phyloP scores from a whole-genome alignment of 202 grass and related monocot genomes.

The Carex arenaria region DNA sequence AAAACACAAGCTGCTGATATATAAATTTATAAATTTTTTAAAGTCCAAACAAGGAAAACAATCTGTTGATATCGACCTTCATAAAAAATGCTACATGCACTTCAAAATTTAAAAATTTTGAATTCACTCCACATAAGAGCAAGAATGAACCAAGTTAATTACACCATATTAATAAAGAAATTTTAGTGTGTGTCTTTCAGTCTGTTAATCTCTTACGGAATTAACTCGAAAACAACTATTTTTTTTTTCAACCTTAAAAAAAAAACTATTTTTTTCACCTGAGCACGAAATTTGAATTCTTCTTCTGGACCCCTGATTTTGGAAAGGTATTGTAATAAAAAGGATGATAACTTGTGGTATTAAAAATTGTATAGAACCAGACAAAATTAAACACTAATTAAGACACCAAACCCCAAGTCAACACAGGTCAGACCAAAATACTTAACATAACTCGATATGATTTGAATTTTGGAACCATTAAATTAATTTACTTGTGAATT shows the following conservation, averaged over 20 bases:
- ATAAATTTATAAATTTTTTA: not conserved
- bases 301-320: too few species aligned
- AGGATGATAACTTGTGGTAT: not conserved
- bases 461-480: constrained; percentile 22
- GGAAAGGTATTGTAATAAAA: too few species aligned
- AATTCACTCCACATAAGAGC: not conserved
- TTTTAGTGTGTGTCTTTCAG: too few species aligned
- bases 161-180: too few species aligned
- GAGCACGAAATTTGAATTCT: too few species aligned
- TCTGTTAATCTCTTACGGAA: too few species aligned
- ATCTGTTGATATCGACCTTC: not conserved
- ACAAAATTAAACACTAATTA: too few species aligned
- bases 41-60: not conserved
- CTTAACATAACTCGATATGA: not conserved
- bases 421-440: too few species aligned
- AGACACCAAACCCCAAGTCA: too few species aligned
- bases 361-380: not conserved
- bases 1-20: not conserved
- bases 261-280: too few species aligned
- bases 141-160: not conserved
- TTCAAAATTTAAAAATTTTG: not conserved
- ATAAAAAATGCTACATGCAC: not conserved
- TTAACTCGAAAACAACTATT: too few species aligned
- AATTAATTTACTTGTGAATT: not conserved
- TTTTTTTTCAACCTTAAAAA: too few species aligned